A percentile compares a stretch with the other conserved stretches of the same genome.
phyloP scores from a whole-genome alignment of 2,329 filamentous ascomycete genomes.

The Colletotrichum graminicola region DNA sequence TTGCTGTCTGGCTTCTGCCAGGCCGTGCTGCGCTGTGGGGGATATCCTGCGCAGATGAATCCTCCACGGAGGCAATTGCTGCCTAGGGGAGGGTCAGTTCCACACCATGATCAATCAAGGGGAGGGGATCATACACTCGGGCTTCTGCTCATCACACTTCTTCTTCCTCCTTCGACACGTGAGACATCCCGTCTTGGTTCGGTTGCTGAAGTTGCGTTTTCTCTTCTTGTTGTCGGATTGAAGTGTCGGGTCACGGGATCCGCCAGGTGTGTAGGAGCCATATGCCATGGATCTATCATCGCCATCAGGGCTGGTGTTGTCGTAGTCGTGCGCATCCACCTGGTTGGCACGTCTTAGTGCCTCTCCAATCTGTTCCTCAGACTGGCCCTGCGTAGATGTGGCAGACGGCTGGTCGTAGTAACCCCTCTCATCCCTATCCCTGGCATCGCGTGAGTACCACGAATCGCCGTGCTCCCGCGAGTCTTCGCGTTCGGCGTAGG shows the following conservation, averaged over 20 bases:
- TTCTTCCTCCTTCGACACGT: conserved; percentile 95
- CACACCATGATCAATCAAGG: background rate
- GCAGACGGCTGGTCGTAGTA: conserved; percentile 63
- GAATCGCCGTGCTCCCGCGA: conserved; percentile 59
- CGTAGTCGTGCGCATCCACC: conserved; percentile 61
- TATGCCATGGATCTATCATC: conserved; percentile 61
- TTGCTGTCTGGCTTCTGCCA: conserved; percentile 84
- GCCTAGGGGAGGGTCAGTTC: conserved; percentile 61
- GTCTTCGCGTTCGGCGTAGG: conserved; percentile 57
- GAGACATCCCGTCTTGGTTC: conserved; percentile 95
- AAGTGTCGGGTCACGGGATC: conserved; percentile 58
- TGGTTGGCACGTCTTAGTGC: conserved; percentile 60
- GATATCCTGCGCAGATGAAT: conserved; percentile 93
- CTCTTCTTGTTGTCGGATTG: conserved; percentile 78
- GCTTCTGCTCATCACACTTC: conserved; percentile 96
- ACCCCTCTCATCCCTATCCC: conserved; percentile 59
- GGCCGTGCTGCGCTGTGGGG: conserved; percentile 76
- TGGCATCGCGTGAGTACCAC: conserved; percentile 62
- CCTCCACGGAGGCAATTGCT: conserved; percentile 92
- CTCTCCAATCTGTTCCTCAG: conserved; percentile 64
- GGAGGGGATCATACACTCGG: conserved; percentile 77
- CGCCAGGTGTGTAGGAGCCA: conserved; percentile 59
- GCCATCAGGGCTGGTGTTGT: conserved; percentile 66
- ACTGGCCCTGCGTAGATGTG: conserved; percentile 59
- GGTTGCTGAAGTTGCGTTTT: conserved; percentile 89